Evolutionary conservation across 495 filamentous ascomycete species (phyloP).

Genomic region (Trichoderma reesei): DNA sequence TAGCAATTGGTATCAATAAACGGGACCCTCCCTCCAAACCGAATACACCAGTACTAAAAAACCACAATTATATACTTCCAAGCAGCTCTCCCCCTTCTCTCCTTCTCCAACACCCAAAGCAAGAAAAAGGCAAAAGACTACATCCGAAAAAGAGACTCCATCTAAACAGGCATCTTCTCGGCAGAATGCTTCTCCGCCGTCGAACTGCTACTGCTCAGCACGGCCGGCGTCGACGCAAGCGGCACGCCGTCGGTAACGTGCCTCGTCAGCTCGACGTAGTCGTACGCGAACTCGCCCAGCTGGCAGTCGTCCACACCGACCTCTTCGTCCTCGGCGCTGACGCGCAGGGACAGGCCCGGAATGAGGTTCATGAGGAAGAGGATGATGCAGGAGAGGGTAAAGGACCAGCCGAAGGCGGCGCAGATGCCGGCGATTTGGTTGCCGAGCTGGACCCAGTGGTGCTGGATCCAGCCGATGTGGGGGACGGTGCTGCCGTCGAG

Average conservation of each 20-base stretch:
- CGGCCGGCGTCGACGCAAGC: not conserved
- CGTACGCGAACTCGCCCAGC: conserved; percentile 78
- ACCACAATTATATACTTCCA: not conserved
- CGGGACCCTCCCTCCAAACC: not conserved
- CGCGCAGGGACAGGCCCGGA: conserved; percentile 63
- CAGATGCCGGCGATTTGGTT: conserved; percentile 71
- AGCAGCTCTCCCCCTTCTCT: too few relatives aligned
- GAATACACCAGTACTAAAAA: not conserved
- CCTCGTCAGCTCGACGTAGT: conserved; percentile 69
- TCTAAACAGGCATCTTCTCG: not conserved
- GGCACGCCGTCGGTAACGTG: conserved; percentile 44
- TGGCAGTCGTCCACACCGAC: conserved; percentile 72
- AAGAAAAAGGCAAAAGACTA: too few relatives aligned
- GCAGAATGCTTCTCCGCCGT: conserved; percentile 3
- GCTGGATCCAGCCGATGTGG: conserved; percentile 64
- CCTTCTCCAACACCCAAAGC: too few relatives aligned
- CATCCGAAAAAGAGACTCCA: too few relatives aligned
- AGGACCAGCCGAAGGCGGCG: conserved; percentile 67
- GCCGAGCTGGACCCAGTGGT: conserved; percentile 66
- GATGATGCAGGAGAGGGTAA: conserved; percentile 65
- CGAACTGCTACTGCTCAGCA: not conserved
- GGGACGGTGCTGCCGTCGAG: conserved; percentile 60
- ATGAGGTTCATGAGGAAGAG: conserved; percentile 69
- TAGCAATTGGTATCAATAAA: not conserved
- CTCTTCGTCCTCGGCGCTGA: conserved; percentile 62